A percentile compares a stretch with the other conserved stretches of the same genome.
phyloP scores from a whole-genome alignment of 345 rosid genomes.

The Punica granatum region DNA sequence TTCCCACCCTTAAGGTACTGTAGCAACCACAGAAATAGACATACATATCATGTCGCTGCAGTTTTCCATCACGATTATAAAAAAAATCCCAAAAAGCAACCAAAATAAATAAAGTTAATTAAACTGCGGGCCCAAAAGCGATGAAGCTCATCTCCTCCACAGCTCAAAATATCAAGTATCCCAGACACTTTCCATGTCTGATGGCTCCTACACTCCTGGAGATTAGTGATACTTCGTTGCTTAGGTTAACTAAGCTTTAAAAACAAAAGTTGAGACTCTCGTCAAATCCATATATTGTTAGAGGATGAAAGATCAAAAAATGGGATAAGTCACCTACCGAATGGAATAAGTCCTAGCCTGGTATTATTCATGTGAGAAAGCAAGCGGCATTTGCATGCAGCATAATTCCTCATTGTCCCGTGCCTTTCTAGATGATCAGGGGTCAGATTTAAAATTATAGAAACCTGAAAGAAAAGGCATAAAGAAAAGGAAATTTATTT shows the following conservation, averaged over 20 bases:
- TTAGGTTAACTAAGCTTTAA: neutral
- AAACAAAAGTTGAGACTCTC: neutral
- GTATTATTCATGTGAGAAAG: slow-evolving; percentile 24
- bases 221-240: neutral
- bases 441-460: slow-evolving; percentile 26
- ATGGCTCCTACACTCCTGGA: neutral
- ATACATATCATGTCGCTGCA: neutral
- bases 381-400: slow-evolving; percentile 21
- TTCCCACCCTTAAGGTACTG: neutral
- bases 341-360: slow-evolving; percentile 20
- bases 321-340: neutral
- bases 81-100: neutral
- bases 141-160: neutral
- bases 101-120: neutral
- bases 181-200: neutral
- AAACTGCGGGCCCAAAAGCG: neutral
- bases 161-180: neutral
- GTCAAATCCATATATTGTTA: neutral
- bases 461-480: slow-evolving; percentile 11
- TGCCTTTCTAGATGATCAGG: slow-evolving; percentile 34
- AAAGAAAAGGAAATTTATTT: neutral
- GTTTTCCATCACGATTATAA: neutral
- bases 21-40: neutral
- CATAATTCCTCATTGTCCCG: slow-evolving; percentile 27
- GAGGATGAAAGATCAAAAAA: neutral